Evolutionary conservation across 371 early-diverging fungal genomes (phyloP).

Genomic region (Thermomucor indicae-seudaticae): DNA sequence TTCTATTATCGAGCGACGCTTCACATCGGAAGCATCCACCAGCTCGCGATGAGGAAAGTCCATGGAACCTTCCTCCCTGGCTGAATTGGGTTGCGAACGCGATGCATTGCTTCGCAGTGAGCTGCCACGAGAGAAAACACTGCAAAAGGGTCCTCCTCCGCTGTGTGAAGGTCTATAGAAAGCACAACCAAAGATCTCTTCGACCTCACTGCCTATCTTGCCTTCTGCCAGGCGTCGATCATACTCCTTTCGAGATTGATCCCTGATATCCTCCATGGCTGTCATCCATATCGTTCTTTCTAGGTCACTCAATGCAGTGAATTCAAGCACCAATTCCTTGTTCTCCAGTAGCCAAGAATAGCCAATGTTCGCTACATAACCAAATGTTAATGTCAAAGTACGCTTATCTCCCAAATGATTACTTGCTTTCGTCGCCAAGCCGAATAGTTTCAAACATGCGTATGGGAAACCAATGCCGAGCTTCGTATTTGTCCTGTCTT

Average conservation of each 20-base stretch:
- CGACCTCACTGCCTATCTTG: slow-evolving; percentile 3
- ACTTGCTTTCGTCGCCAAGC: slow-evolving; percentile 15
- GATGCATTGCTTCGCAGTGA: not conserved
- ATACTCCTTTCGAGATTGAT: slow-evolving; percentile 6
- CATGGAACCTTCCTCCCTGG: not conserved
- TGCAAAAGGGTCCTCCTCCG: too few species aligned
- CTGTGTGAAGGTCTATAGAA: slow-evolving; percentile 10
- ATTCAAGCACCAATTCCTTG: slow-evolving; percentile 12
- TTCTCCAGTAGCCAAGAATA: slow-evolving; percentile 15
- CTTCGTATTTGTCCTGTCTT: slow-evolving; percentile 43
- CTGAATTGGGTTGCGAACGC: not conserved
- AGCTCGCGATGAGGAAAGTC: not conserved
- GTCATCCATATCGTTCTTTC: slow-evolving; percentile 24
- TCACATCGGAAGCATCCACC: too few species aligned
- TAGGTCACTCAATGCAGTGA: slow-evolving; percentile 18
- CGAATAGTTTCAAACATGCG: slow-evolving; percentile 40
- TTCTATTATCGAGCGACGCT: too few species aligned
- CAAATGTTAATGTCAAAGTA: not conserved
- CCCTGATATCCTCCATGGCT: slow-evolving; percentile 9
- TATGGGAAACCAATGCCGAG: slow-evolving; percentile 54
- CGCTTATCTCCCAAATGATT: not conserved
- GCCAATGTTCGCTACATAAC: slow-evolving; percentile 4
- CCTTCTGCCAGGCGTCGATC: slow-evolving; percentile 4
- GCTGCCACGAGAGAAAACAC: slow-evolving; percentile 1
- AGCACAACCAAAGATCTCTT: slow-evolving; percentile 21